These are phyloP conservation scores for Raphanus sativus DNA, from an alignment of 345 rosid genomes.

Conservation along the genomic window DNA sequence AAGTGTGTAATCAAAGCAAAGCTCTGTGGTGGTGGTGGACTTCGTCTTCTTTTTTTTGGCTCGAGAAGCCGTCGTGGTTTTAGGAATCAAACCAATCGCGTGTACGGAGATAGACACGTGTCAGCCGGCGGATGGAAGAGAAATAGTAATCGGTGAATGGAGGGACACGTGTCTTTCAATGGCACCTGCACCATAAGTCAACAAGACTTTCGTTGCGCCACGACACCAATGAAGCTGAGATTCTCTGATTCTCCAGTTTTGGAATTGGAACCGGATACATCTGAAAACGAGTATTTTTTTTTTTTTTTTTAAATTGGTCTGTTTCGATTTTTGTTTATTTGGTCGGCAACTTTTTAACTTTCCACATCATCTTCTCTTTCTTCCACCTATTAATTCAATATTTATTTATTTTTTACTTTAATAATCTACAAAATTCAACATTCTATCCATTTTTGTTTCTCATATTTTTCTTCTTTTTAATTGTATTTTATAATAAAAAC, in stretches of 20 bases:
- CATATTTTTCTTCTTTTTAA: too few relatives aligned
- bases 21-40: background rate
- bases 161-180: conserved; percentile 3
- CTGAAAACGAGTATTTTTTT: background rate
- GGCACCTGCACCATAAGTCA: background rate
- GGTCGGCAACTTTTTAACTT: too few relatives aligned
- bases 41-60: too few relatives aligned
- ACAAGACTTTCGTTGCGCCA: background rate
- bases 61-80: background rate
- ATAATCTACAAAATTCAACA: too few relatives aligned
- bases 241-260: background rate
- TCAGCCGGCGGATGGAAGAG: background rate
- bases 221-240: background rate
- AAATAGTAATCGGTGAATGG: background rate
- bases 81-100: background rate
- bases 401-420: too few relatives aligned
- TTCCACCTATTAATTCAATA: too few relatives aligned
- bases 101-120: background rate
- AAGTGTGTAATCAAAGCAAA: background rate
- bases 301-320: too few relatives aligned
- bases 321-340: too few relatives aligned
- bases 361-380: too few relatives aligned
- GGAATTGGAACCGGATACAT: background rate
- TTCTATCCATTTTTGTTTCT: too few relatives aligned
- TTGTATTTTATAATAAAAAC: too few relatives aligned